Base-by-base conservation (phyloP, 2,329 filamentous ascomycete species). In the Penicillium freii region DNA sequence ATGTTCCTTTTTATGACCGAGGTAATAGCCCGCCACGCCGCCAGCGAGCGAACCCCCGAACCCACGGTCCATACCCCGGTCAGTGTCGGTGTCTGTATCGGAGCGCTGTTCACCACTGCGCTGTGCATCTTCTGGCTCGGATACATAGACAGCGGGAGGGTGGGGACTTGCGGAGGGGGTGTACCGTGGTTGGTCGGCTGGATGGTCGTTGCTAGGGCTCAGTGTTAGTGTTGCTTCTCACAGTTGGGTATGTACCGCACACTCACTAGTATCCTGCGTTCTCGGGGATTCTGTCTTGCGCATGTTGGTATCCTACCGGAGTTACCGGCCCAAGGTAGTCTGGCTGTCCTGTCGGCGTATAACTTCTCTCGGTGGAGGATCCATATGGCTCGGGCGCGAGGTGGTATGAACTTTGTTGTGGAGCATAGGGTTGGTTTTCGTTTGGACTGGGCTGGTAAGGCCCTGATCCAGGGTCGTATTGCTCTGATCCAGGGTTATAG, bases 31-130 rank as follows among this genome's bases (percentile, higher is more conserved):
- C 4, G 83, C 81, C 4, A 82, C 77, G 43, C 81, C 83, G 43
- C 84, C 84, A 15, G 80, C 81, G 4, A 85, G 70, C 3, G 83
- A 80, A 46, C 84, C 82, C 65, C 82, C 79, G 5, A 86, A 73
- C 38, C 83, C 84, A 55, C 84, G 80, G 59, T 86, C 84, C 48
- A 54, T 54, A 27, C 78, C 81, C 48, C 58, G 65, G 25, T 64
- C 65, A 27, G 48, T 64, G 36, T 59, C 61, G 25, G 40, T 46
- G 5, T 55, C 56, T 11, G 56, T 58, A n/a, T 50, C 42, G 23
- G 52, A 51, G n/a, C 40, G 47, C 6, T 62, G 59, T 4, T 64
- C 59, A 4, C 34, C 21, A 36, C 38, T 36, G 15, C 56, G 49
- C 7, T 59, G 59, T 13, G 47, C 27, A 51, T 49, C 27, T 21